Percentiles rank a stretch among this genome's conserved stretches.
Evolutionary conservation across 306 rosid species (phyloP).

Genomic region (Bauhinia variegata): DNA sequence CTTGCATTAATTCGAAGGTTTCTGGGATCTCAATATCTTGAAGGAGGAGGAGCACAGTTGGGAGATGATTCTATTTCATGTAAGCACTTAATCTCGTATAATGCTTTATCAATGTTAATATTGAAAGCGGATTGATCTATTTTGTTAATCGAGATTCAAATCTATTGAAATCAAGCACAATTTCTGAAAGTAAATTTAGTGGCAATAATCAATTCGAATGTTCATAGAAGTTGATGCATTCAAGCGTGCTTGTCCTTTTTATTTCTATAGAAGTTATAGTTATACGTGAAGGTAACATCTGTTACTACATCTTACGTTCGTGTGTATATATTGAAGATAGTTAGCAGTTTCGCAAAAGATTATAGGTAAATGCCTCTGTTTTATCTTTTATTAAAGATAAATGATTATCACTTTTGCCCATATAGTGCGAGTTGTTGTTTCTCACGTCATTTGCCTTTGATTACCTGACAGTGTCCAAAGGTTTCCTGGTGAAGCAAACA

Average conservation of each 20-base stretch:
- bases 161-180: too few relatives aligned
- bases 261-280: conserved; percentile 14
- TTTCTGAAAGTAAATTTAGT: too few relatives aligned
- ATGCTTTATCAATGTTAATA: conserved; percentile 22
- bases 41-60: conserved; percentile 50
- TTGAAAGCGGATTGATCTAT: neutral
- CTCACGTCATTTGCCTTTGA: conserved; percentile 29
- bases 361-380: conserved; percentile 20
- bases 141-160: too few relatives aligned
- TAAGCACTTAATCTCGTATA: conserved; percentile 44
- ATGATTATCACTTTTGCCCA: conserved; percentile 2
- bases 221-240: neutral
- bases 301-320: conserved; percentile 11
- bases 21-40: conserved; percentile 73
- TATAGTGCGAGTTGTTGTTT: conserved; percentile 30
- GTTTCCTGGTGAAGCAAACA: conserved; percentile 35
- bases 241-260: conserved; percentile 20
- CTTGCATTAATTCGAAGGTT: conserved; percentile 59
- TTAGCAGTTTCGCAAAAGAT: neutral
- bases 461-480: conserved; percentile 43
- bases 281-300: conserved; percentile 10
- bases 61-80: conserved; percentile 57
- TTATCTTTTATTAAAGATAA: conserved; percentile 16
- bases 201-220: neutral
- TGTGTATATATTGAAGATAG: conserved; percentile 6